Evolutionary conservation across 2,329 filamentous ascomycete genomes (phyloP).

Genomic region (Alternaria angustiovoidea): DNA sequence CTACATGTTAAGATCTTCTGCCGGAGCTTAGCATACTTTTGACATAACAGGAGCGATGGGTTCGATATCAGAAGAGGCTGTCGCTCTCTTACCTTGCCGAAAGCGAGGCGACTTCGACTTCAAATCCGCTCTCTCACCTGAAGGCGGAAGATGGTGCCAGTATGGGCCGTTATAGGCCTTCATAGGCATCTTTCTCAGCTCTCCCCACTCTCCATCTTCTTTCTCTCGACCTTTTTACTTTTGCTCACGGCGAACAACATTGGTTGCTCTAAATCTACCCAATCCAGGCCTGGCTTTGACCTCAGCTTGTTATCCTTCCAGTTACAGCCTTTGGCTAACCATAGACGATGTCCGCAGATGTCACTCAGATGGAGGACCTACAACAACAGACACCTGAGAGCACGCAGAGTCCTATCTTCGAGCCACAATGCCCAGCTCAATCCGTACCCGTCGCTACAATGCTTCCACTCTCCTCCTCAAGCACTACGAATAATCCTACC

Average conservation of each 20-base stretch:
- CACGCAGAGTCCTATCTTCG: slow-evolving; percentile 4
- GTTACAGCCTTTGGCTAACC: not conserved
- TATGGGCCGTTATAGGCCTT: not conserved
- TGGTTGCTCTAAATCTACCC: not conserved
- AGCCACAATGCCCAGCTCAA: not conserved
- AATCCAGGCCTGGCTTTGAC: not conserved
- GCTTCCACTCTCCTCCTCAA: not conserved
- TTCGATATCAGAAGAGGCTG: not conserved
- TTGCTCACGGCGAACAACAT: not conserved
- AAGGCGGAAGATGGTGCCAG: not conserved
- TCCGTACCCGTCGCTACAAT: not conserved
- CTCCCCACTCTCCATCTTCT: not conserved
- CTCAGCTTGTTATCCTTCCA: not conserved
- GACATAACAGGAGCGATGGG: not conserved
- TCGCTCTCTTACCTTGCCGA: not conserved
- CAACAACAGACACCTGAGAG: not conserved
- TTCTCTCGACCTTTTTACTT: not conserved
- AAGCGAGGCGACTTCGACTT: not conserved
- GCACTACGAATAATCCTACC: not conserved
- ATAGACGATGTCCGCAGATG: not conserved
- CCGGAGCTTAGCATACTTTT: not conserved
- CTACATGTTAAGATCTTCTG: not conserved
- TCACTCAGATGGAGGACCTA: not conserved
- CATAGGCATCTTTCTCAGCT: not conserved
- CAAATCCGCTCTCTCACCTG: not conserved